Evolutionary conservation across 192 early-diverging fungal species (phyloP), one percentile per base, ranked within the genome.

Genomic region (Backusella tuberculispora): DNA sequence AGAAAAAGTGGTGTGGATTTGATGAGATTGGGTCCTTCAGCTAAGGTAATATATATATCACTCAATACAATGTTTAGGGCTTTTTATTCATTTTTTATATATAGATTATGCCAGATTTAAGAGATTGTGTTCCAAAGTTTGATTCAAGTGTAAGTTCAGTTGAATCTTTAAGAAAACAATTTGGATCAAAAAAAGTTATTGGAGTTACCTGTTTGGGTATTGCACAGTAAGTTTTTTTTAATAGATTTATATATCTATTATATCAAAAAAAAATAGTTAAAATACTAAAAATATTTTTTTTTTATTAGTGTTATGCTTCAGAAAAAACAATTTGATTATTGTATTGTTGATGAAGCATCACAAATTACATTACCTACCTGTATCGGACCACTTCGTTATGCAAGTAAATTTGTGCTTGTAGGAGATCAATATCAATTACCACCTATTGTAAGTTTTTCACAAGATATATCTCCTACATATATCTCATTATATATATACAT

Each of bases 361-460:
- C 97, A 99, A 80, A 89, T 99, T 29, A 95, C 94, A 17, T 76
- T 98, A 40, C 97, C 97, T 0, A 90, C 92, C 6, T 95, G 95
- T 72, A 69, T 99, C 41, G 97, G 96, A 5, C 96, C 97, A 7
- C 77, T 99, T 42, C 88, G 91, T 4, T 91, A 86, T 71, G 92
- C 95, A 0, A 79, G 89, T n/a, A 85, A 78, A 10, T 98, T 98
- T 89, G 89, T 99, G 8, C 80, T 99, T 7, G 96, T 99, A 14
- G 97, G 97, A 43, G 97, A 99, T 78, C 93, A 97, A 73, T 94
- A 97, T 78, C 97, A 99, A 80, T 85, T 99, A 15, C 93, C 94
- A 45, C 97, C 97, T 3, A 76, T 99, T 47, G 95, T 98, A 83
- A 82, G 77, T 42, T 5, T 26, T 38, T 13, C 14, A 13, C 29